These are phyloP conservation scores for Aspergillus avenaceus DNA, from an alignment of 495 filamentous ascomycete genomes.

Conservation along the genomic window DNA sequence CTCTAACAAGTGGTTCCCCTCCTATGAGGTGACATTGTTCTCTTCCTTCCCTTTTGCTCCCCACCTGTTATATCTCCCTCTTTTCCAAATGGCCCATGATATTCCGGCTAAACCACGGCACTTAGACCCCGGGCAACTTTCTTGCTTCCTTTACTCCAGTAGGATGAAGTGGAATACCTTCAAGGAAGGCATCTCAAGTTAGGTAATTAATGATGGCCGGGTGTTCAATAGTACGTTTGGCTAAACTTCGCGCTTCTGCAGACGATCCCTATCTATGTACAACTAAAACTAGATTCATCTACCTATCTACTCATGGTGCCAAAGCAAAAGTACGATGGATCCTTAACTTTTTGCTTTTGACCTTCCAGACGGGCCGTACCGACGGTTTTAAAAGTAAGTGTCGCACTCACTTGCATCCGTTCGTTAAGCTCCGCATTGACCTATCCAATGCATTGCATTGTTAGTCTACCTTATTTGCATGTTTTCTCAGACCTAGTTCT, in stretches of 20 bases:
- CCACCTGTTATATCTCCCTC: too few relatives aligned
- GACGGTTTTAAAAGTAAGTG: not conserved
- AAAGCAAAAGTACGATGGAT: not conserved
- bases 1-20: not conserved
- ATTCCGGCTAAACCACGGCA: too few relatives aligned
- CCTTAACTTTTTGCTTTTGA: not conserved
- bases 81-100: too few relatives aligned
- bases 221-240: not conserved
- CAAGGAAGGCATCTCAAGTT: too few relatives aligned
- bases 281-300: too few relatives aligned
- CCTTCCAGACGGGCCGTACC: not conserved
- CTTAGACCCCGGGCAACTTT: too few relatives aligned
- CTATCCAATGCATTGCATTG: not conserved
- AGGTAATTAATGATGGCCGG: not conserved
- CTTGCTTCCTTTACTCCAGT: too few relatives aligned
- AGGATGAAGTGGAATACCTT: too few relatives aligned
- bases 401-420: not conserved
- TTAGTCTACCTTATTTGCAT: not conserved
- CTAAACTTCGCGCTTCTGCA: not conserved
- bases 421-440: slow-evolving; percentile 5
- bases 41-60: not conserved
- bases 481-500: not conserved
- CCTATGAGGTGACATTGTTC: not conserved
- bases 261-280: too few relatives aligned
- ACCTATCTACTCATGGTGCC: too few relatives aligned